Conservation (phyloP, 768 basidiomycete species). For the Saitozyma sp. region DNA sequence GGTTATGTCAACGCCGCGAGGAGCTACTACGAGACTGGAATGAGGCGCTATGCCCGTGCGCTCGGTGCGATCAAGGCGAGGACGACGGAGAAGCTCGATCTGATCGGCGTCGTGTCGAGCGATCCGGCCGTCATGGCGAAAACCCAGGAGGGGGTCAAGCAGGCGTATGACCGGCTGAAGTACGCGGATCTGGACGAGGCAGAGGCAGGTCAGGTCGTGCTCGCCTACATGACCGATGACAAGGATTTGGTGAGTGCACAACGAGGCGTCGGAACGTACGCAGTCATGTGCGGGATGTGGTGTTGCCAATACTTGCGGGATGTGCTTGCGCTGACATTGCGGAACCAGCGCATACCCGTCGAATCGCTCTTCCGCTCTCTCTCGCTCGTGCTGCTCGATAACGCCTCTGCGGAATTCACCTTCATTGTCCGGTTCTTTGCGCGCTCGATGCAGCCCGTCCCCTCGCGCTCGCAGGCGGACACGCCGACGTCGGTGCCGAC, state of each 20-base stretch:
- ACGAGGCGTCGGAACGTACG: not conserved
- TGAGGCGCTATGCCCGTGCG: slow-evolving; percentile 81
- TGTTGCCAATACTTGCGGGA: not conserved
- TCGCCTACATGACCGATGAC: slow-evolving; percentile 87
- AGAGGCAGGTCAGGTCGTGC: slow-evolving; percentile 60
- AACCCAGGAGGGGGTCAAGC: slow-evolving; percentile 4
- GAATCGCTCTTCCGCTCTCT: slow-evolving; percentile 85
- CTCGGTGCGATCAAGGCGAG: slow-evolving; percentile 68
- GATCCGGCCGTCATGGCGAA: slow-evolving; percentile 52
- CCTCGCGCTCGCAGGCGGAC: slow-evolving; percentile 2
- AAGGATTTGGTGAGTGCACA: slow-evolving; percentile 69
- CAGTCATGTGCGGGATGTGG: not conserved
- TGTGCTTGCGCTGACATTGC: slow-evolving; percentile 25
- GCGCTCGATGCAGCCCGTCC: not conserved
- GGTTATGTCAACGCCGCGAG: slow-evolving; percentile 80
- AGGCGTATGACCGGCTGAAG: slow-evolving; percentile 59
- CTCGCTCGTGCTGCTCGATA: slow-evolving; percentile 88
- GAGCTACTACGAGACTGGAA: slow-evolving; percentile 93
- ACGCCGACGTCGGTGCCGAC: slow-evolving; percentile 21
- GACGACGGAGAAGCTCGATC: slow-evolving; percentile 68
- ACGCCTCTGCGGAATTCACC: slow-evolving; percentile 85
- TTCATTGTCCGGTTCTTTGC: slow-evolving; percentile 85
- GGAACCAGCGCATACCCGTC: slow-evolving; percentile 38
- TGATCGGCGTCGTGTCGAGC: slow-evolving; percentile 60
- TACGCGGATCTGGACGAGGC: slow-evolving; percentile 71